Percentiles rank a stretch among this genome's conserved stretches.
phyloP scores from a whole-genome alignment of 768 basidiomycete species.

The Tulasnella sp. region DNA sequence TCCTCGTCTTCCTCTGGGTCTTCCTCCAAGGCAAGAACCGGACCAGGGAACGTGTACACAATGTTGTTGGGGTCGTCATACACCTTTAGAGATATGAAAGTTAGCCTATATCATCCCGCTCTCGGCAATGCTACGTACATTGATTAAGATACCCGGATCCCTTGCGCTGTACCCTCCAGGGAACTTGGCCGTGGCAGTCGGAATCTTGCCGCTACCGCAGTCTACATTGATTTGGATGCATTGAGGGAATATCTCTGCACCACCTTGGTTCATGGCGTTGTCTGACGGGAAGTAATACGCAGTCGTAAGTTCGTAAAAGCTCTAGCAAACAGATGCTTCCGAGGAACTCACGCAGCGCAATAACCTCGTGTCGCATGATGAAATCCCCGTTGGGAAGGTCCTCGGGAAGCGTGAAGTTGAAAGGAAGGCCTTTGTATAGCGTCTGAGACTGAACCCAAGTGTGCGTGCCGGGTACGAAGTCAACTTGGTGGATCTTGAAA shows the following conservation, averaged over 20 bases:
- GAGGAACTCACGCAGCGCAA: background rate
- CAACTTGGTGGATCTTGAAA: conserved; percentile 56
- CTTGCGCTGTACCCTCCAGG: conserved; percentile 62
- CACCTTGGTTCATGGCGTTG: conserved; percentile 39
- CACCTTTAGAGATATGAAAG: background rate
- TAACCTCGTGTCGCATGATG: conserved; percentile 50
- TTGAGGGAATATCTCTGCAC: conserved; percentile 75
- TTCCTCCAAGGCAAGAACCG: conserved; percentile 10
- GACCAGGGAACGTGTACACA: conserved; percentile 13
- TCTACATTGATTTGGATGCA: conserved; percentile 43
- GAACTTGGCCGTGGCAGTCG: conserved; percentile 46
- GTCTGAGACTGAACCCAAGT: conserved; percentile 41
- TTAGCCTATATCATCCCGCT: background rate
- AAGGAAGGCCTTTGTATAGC: background rate
- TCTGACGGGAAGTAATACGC: background rate
- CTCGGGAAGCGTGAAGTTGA: conserved; percentile 23
- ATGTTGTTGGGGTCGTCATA: background rate
- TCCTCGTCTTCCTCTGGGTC: background rate
- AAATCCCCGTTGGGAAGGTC: conserved; percentile 57
- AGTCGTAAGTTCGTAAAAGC: background rate
- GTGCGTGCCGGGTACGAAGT: background rate
- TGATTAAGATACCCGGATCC: conserved; percentile 58
- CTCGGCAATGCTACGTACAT: background rate
- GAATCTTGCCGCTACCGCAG: conserved; percentile 10
- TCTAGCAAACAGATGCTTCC: background rate